Evolutionary conservation across 2,329 filamentous ascomycete species (phyloP).

Genomic region (Leptographium lundbergii): DNA sequence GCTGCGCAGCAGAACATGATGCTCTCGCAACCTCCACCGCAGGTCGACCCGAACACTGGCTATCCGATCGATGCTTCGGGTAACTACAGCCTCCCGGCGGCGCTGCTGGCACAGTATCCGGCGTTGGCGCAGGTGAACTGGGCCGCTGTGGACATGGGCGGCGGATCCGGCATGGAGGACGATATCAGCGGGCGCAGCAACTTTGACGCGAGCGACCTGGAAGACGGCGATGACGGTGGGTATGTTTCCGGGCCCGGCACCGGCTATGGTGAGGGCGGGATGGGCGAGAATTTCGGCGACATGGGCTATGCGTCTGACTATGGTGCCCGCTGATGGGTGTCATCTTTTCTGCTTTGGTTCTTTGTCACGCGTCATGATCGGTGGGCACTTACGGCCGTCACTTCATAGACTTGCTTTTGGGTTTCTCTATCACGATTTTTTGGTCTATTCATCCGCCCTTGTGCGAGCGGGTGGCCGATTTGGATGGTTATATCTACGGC

Average conservation of each 20-base stretch:
- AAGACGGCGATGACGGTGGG: conserved; percentile 58
- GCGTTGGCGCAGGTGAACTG: conserved; percentile 85
- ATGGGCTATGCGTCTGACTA: conserved; percentile 42
- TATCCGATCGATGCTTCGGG: conserved; percentile 43
- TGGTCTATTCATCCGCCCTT: neutral
- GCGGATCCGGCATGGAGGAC: conserved; percentile 59
- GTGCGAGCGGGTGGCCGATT: neutral
- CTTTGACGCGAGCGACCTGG: conserved; percentile 71
- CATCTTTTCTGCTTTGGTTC: conserved; percentile 2
- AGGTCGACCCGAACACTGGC: conserved; percentile 46
- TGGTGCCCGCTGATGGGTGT: conserved; percentile 25
- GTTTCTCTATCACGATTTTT: neutral
- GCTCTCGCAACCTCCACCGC: conserved; percentile 37
- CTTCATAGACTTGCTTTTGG: neutral
- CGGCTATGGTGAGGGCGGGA: conserved; percentile 43
- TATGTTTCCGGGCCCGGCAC: conserved; percentile 52
- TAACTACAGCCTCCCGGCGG: conserved; percentile 66
- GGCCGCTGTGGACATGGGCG: conserved; percentile 51
- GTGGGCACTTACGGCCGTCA: neutral
- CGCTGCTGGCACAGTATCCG: conserved; percentile 82
- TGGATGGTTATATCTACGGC: neutral
- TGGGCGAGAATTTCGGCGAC: conserved; percentile 42
- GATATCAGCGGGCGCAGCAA: conserved; percentile 68
- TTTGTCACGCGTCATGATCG: neutral
- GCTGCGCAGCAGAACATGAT: conserved; percentile 39